These are phyloP conservation scores for Cicer pinnatifidum DNA, from an alignment of 306 rosid genomes.

Conservation along the genomic window DNA sequence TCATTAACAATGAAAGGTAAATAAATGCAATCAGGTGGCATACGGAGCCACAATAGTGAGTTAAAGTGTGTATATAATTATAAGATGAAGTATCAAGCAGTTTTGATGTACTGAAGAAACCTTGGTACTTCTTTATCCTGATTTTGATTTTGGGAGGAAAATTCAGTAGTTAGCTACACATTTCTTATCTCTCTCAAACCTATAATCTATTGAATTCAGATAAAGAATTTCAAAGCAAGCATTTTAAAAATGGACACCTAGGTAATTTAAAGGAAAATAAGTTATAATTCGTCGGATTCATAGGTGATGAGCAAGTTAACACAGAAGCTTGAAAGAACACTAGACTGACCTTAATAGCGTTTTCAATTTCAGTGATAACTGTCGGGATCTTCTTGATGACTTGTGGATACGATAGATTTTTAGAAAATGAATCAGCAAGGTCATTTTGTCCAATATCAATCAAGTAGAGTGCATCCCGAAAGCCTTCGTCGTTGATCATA, in stretches of 20 bases:
- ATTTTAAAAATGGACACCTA: not conserved
- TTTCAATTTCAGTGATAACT: slow-evolving; percentile 63
- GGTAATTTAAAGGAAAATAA: slow-evolving; percentile 15
- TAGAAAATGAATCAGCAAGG: slow-evolving; percentile 73
- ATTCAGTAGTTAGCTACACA: not conserved
- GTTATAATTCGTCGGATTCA: not conserved
- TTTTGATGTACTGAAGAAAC: too few species aligned
- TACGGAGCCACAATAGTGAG: too few species aligned
- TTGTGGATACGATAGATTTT: slow-evolving; percentile 59
- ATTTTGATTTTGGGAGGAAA: slow-evolving; percentile 15
- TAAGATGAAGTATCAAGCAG: too few species aligned
- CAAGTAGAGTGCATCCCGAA: slow-evolving; percentile 78
- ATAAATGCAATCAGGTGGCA: too few species aligned
- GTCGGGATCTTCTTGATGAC: slow-evolving; percentile 68
- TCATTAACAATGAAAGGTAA: too few species aligned
- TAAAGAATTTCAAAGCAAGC: slow-evolving; percentile 19
- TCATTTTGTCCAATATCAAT: slow-evolving; percentile 97
- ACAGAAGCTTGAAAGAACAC: not conserved
- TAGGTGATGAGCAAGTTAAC: not conserved
- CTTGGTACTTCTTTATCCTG: not conserved
- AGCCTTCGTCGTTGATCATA: slow-evolving; percentile 59
- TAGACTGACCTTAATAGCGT: slow-evolving; percentile 64
- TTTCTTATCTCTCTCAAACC: not conserved
- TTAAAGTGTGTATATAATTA: too few species aligned
- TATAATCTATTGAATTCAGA: slow-evolving; percentile 14